Conservation (phyloP, 768 basidiomycete genomes). For the Cystobasidium ongulense region DNA sequence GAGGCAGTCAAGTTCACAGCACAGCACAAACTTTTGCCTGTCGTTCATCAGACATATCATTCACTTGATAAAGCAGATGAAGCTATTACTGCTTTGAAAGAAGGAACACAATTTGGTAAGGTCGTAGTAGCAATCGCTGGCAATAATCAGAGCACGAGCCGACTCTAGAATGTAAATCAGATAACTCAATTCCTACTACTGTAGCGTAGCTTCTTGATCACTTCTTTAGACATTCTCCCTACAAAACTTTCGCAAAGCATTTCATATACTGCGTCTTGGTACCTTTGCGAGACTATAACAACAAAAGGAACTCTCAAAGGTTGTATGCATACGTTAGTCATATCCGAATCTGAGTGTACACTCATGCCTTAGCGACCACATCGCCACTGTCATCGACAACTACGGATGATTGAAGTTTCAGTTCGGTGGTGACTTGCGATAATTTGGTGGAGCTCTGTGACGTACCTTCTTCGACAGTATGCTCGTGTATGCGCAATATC, state of each 20-base stretch:
- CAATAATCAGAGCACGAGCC: neutral
- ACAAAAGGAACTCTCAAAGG: no score
- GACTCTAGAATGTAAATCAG: neutral
- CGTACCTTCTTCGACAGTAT: slow-evolving; percentile 21
- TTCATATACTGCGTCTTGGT: no score
- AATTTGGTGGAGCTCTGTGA: neutral
- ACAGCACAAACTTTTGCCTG: slow-evolving; percentile 60
- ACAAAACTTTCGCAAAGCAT: no score
- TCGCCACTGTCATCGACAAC: slow-evolving; percentile 2
- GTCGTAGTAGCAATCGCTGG: slow-evolving; percentile 3
- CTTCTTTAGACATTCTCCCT: no score
- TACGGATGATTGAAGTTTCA: neutral
- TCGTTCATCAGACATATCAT: slow-evolving; percentile 62
- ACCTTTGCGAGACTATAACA: no score
- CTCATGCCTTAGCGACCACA: neutral
- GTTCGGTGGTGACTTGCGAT: neutral
- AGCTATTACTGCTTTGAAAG: slow-evolving; percentile 62
- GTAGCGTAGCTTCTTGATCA: no score
- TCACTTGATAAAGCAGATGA: slow-evolving; percentile 59
- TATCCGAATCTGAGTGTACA: no score
- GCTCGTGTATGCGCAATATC: neutral
- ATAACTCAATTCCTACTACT: neutral
- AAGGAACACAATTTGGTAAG: slow-evolving; percentile 30
- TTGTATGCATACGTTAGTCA: no score
- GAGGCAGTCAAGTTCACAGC: slow-evolving; percentile 64